phyloP scores from a whole-genome alignment of 1,284 basidiomycete species.

The Cryptococcus sp. region DNA sequence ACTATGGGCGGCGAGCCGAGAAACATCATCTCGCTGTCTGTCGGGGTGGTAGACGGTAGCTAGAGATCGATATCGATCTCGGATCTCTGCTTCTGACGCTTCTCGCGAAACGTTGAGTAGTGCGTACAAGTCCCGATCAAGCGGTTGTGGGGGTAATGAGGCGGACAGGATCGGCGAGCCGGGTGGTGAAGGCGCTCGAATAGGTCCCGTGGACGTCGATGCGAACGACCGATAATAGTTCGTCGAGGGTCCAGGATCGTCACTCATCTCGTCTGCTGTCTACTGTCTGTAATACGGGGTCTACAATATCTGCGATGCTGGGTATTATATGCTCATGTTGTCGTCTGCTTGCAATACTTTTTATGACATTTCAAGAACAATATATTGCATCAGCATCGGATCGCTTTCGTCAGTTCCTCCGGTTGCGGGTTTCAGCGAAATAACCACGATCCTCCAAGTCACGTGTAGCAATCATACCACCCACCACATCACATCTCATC shows the following conservation, averaged over 20 bases:
- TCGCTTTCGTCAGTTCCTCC: no score
- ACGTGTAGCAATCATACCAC: no score
- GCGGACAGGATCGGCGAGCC: conserved; percentile 27
- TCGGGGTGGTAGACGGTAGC: conserved; percentile 58
- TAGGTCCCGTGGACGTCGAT: conserved; percentile 33
- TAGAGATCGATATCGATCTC: conserved; percentile 46
- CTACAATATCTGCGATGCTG: no score
- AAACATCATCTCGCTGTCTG: conserved; percentile 54
- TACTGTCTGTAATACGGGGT: not conserved
- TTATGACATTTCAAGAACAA: no score
- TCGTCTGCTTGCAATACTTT: no score
- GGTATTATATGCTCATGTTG: not conserved
- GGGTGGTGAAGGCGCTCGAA: conserved; percentile 34
- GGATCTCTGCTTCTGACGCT: conserved; percentile 42
- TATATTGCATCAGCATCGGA: no score
- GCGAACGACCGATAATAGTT: conserved; percentile 44
- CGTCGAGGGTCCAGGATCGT: conserved; percentile 47
- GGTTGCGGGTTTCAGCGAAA: conserved; percentile 6
- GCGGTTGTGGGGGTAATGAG: conserved; percentile 6
- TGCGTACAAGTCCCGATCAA: conserved; percentile 33
- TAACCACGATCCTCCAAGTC: conserved; percentile 5
- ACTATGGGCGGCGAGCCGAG: conserved; percentile 35
- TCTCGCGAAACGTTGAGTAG: conserved; percentile 46
- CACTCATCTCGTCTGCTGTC: conserved; percentile 8
- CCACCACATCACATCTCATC: no score